Evolutionary conservation across 106 monocot genomes (phyloP), one percentile per base, ranked within the genome.

Genomic region (Allium fistulosum): DNA sequence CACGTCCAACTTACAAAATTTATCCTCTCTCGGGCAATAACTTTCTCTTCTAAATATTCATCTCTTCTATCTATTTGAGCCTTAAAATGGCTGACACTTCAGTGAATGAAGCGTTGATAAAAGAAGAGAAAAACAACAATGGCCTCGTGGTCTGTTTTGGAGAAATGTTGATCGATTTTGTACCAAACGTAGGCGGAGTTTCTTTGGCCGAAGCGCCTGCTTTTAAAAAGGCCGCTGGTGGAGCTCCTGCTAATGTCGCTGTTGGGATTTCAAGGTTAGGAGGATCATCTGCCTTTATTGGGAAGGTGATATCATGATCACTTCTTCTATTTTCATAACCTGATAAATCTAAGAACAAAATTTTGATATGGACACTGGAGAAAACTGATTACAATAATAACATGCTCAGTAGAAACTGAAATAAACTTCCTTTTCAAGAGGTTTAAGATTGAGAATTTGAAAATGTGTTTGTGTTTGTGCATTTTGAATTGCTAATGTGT

Each of bases 151-250:
- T 79, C 11, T 79, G 78, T 58, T 79, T 79, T 48, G 78, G 78
- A 46, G 78, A 79, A 61, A 68, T 79, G 68, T 52, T 79, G 61
- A 79, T 79, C 27, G 72, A 79, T 49, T 79, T 79, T 57, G 78
- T 79, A 22, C 78, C 73, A 37, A 73, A 57, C n/a, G 78, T 79
- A 10, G 26, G 27, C 10, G 78, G 78, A 27, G 73, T 79, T 68
- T 79, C 78, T 2, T 68, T 79, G 58, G 61, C 78, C 1, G 78
- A 79, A 73, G 73, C 78, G 27, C 53, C 72, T 10, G 72, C 60
- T 5, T 79, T 79, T 48, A 73, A 73, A 67, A 79, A 73, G 62
- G 78, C 78, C 18, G 67, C 73, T 11, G 68, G 78, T 7, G 78
- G 78, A 16, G 72, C 78, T 61, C 78, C 72, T 60, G 78, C 78